Evolutionary conservation across 2,329 filamentous ascomycete genomes (phyloP).

Genomic region (Lomentospora prolificans): DNA sequence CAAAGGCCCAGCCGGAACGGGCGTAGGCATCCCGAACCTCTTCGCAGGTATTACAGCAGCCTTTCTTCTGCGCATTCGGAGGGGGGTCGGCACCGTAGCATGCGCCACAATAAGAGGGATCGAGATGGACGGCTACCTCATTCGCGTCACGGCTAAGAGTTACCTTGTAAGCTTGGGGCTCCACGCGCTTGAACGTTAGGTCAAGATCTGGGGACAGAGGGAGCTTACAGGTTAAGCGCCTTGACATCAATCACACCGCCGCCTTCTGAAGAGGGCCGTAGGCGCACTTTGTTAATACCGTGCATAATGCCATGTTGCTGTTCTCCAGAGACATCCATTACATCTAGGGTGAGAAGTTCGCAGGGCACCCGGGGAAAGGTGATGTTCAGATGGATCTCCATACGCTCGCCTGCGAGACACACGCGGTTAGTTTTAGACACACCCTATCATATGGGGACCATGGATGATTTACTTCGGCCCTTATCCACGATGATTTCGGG

Average conservation of each 20-base stretch:
- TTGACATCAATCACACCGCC: constrained; percentile 64
- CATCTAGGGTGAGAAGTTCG: constrained; percentile 90
- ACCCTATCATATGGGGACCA: background rate
- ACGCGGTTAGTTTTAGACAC: constrained; percentile 15
- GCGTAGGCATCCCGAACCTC: constrained; percentile 95
- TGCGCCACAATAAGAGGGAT: constrained; percentile 83
- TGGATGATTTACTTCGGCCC: constrained; percentile 60
- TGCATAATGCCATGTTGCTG: constrained; percentile 91
- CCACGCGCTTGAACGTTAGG: background rate
- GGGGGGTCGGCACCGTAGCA: constrained; percentile 84
- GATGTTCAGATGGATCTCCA: constrained; percentile 98
- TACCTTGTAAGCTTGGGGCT: background rate
- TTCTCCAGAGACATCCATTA: constrained; percentile 98
- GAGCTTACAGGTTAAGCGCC: constrained; percentile 54
- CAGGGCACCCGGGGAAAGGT: constrained; percentile 91
- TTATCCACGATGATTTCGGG: constrained; percentile 96
- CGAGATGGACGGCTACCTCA: constrained; percentile 65
- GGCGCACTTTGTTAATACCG: constrained; percentile 82
- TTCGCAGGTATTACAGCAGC: constrained; percentile 94
- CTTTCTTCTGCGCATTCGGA: constrained; percentile 60
- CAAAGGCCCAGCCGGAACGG: constrained; percentile 83
- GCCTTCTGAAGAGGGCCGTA: constrained; percentile 63
- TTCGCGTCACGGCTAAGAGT: background rate
- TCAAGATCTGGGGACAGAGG: background rate
- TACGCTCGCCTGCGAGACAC: constrained; percentile 69